phyloP scores from a whole-genome alignment of 2,329 filamentous ascomycete species.

The Passalora sequoiae region DNA sequence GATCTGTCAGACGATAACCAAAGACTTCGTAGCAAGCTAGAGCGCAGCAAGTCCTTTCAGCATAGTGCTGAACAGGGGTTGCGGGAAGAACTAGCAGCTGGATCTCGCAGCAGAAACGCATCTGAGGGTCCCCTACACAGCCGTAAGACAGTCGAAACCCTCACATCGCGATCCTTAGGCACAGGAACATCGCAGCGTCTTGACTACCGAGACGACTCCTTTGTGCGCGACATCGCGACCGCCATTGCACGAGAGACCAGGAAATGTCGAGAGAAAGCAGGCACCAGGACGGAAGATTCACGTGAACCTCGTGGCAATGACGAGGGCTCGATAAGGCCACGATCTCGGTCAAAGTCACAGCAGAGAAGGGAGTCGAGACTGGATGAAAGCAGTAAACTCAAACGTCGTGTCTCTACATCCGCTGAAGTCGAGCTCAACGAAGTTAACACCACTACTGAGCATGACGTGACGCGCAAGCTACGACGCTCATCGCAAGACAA shows the following conservation, averaged over 20 bases:
- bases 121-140: neutral
- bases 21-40: constrained; percentile 37
- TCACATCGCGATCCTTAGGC: neutral
- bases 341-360: constrained; percentile 23
- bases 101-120: neutral
- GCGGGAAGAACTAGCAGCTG: neutral
- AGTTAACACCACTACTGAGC: constrained; percentile 21
- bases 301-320: neutral
- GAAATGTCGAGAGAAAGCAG: constrained; percentile 21
- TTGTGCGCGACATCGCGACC: constrained; percentile 21
- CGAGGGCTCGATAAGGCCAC: constrained; percentile 1
- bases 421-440: constrained; percentile 20
- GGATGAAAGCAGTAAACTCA: constrained; percentile 1
- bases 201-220: constrained; percentile 14
- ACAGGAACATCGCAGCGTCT: neutral
- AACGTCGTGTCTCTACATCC: constrained; percentile 19
- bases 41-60: constrained; percentile 23
- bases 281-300: constrained; percentile 3
- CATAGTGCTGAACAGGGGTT: neutral
- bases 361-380: constrained; percentile 4
- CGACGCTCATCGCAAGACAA: constrained; percentile 6
- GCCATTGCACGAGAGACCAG: constrained; percentile 30
- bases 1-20: constrained; percentile 39
- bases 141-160: neutral
- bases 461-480: constrained; percentile 18